Evolutionary conservation across 2,329 filamentous ascomycete species (phyloP).

Genomic region (Paracoccidioides brasiliensis): DNA sequence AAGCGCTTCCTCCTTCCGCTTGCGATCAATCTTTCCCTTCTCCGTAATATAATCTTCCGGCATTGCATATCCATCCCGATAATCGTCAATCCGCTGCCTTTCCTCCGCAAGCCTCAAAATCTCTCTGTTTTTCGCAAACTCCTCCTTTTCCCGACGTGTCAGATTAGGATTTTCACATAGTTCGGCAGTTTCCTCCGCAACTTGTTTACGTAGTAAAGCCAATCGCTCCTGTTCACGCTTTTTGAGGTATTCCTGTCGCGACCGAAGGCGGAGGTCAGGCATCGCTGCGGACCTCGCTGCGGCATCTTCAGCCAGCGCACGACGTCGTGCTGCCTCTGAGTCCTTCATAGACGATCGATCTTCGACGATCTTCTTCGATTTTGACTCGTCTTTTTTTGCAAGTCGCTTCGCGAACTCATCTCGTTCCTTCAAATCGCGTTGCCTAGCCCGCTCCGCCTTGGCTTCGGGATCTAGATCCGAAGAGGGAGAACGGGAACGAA

Average conservation of each 20-base stretch:
- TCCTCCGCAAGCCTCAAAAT: slow-evolving; percentile 71
- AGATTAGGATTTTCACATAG: slow-evolving; percentile 61
- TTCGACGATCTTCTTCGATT: slow-evolving; percentile 55
- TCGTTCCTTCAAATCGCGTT: slow-evolving; percentile 59
- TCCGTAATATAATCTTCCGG: slow-evolving; percentile 93
- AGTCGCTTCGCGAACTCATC: slow-evolving; percentile 69
- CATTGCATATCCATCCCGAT: slow-evolving; percentile 81
- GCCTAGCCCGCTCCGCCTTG: slow-evolving; percentile 43
- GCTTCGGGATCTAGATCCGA: slow-evolving; percentile 49
- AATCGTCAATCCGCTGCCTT: slow-evolving; percentile 74
- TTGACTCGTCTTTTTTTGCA: slow-evolving; percentile 55
- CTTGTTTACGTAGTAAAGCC: slow-evolving; percentile 76
- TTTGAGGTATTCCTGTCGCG: slow-evolving; percentile 82
- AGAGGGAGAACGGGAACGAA: slow-evolving; percentile 21
- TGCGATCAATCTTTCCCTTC: slow-evolving; percentile 75
- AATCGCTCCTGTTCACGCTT: slow-evolving; percentile 82
- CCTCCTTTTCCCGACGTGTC: slow-evolving; percentile 65
- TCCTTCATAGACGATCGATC: slow-evolving; percentile 44
- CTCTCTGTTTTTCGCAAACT: slow-evolving; percentile 82
- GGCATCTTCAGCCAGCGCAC: slow-evolving; percentile 53
- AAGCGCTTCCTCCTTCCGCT: slow-evolving; percentile 76
- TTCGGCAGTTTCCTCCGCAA: slow-evolving; percentile 76
- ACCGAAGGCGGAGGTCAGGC: slow-evolving; percentile 67
- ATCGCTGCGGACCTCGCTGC: slow-evolving; percentile 57
- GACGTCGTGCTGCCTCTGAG: slow-evolving; percentile 46